phyloP scores from a whole-genome alignment of 306 rosid genomes.

The Cicer arietinum region DNA sequence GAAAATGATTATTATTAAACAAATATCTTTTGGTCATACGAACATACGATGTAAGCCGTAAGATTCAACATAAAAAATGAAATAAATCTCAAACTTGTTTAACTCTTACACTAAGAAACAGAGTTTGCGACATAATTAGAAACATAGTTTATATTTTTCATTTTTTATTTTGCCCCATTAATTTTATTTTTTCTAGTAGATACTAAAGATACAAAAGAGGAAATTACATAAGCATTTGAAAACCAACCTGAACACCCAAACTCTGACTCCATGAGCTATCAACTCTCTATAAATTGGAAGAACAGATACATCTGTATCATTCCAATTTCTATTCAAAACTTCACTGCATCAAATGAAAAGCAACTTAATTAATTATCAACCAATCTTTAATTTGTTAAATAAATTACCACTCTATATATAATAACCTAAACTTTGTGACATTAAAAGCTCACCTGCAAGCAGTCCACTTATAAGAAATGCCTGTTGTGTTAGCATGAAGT shows the following conservation, averaged over 20 bases:
- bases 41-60: no score
- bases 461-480: conserved; percentile 90
- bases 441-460: conserved; percentile 77
- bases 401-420: no score
- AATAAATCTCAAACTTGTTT: neutral
- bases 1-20: no score
- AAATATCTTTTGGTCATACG: no score
- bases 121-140: neutral
- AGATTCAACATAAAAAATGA: neutral
- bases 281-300: conserved; percentile 91
- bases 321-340: conserved; percentile 90
- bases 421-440: neutral
- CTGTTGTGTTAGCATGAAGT: conserved; percentile 83
- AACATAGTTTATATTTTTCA: neutral
- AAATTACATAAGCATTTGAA: conserved; percentile 11
- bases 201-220: neutral
- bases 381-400: neutral
- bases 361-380: conserved; percentile 1
- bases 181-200: neutral
- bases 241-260: conserved; percentile 95
- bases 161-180: neutral
- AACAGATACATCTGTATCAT: conserved; percentile 82
- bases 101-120: neutral
- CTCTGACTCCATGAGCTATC: conserved; percentile 81
- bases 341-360: conserved; percentile 64